Conservation (phyloP, 1,284 basidiomycete genomes). For the Rhodotorula mucilaginosa region DNA sequence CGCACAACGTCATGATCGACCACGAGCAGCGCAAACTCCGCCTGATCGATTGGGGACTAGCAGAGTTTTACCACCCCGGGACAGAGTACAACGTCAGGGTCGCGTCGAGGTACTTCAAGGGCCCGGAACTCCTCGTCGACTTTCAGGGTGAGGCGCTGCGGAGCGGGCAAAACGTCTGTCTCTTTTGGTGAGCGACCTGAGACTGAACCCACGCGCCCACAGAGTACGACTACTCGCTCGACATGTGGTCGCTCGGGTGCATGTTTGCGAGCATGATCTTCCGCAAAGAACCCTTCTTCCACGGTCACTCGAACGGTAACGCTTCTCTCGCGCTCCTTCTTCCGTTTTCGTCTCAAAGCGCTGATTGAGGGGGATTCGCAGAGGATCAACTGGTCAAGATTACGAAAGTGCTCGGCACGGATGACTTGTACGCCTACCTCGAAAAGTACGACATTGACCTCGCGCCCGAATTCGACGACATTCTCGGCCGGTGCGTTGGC, state of each 20-base stretch:
- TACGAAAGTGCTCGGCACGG: slow-evolving; percentile 93
- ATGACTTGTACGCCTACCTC: slow-evolving; percentile 74
- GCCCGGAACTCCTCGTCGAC: slow-evolving; percentile 93
- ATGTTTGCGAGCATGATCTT: slow-evolving; percentile 99
- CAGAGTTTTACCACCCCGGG: slow-evolving; percentile 97
- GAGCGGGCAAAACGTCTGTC: no score
- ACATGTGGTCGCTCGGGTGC: slow-evolving; percentile 99
- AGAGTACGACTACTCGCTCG: slow-evolving; percentile 53
- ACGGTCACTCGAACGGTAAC: slow-evolving; percentile 72
- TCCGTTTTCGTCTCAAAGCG: neutral
- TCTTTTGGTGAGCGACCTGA: no score
- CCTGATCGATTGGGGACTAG: slow-evolving; percentile 97
- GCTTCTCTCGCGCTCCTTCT: neutral
- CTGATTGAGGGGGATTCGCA: slow-evolving; percentile 48
- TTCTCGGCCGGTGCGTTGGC: slow-evolving; percentile 66
- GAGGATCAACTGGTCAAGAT: slow-evolving; percentile 97
- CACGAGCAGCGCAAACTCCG: slow-evolving; percentile 93
- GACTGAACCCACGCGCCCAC: neutral
- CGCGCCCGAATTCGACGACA: slow-evolving; percentile 72
- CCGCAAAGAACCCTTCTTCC: slow-evolving; percentile 99
- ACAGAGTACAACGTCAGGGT: slow-evolving; percentile 94
- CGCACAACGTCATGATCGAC: slow-evolving; percentile 99
- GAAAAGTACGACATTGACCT: slow-evolving; percentile 48
- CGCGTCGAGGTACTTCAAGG: slow-evolving; percentile 84
- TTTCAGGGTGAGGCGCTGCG: slow-evolving; percentile 82